phyloP scores from a whole-genome alignment of 1,284 basidiomycete genomes.

The Rhodotorula sp. region DNA sequence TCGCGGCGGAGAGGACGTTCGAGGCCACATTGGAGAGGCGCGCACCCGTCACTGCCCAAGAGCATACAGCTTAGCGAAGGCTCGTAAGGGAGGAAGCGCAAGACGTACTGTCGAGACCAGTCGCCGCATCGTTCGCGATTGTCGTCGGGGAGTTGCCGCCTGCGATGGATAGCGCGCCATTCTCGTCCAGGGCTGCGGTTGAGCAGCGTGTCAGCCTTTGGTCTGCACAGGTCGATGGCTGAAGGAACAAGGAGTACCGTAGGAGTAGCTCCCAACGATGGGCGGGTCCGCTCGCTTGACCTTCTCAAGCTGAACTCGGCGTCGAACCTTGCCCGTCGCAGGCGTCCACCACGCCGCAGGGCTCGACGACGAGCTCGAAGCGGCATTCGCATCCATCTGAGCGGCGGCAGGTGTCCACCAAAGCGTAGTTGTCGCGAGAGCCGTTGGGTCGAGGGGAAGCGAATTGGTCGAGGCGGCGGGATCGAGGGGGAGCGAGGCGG shows the following conservation, averaged over 20 bases:
- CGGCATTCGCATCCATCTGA: not conserved
- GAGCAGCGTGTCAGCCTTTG: not conserved
- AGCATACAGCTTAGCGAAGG: not conserved
- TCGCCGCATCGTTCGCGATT: not conserved
- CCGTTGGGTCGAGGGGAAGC: not conserved
- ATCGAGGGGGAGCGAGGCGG: no score
- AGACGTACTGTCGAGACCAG: conserved; percentile 21
- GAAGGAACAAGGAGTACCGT: not conserved
- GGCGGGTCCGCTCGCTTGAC: not conserved
- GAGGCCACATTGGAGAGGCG: no score
- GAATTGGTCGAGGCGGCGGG: not conserved
- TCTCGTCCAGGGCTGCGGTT: conserved; percentile 8
- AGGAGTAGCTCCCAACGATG: conserved; percentile 11
- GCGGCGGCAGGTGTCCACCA: conserved; percentile 15
- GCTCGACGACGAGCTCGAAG: not conserved
- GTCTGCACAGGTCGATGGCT: not conserved
- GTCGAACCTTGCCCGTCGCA: not conserved
- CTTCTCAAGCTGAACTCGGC: conserved; percentile 1
- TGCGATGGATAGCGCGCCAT: conserved; percentile 4
- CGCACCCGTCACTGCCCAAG: not conserved
- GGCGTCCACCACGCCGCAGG: not conserved
- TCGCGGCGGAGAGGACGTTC: no score
- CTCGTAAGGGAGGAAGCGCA: not conserved
- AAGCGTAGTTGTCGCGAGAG: not conserved
- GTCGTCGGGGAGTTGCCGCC: not conserved